A percentile compares a stretch with the other conserved stretches of the same genome.
phyloP scores from a whole-genome alignment of 2,329 filamentous ascomycete genomes.

The Bipolaris zeicola region DNA sequence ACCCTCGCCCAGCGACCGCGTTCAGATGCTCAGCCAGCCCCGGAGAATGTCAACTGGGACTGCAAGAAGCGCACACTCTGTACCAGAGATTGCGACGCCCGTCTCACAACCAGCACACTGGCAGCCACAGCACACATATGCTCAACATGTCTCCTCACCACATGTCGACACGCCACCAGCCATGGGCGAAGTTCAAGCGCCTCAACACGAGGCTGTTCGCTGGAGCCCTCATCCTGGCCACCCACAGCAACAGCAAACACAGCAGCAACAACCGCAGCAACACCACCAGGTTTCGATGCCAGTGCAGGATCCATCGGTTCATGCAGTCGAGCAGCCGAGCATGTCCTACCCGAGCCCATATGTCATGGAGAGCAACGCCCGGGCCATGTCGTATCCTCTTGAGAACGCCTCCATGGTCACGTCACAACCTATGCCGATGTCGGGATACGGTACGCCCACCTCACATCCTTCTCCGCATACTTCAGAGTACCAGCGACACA shows the following conservation, averaged over 20 bases:
- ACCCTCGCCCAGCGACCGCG: conserved; percentile 47
- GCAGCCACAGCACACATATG: conserved; percentile 44
- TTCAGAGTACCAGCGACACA: conserved; percentile 46
- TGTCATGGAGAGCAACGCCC: conserved; percentile 45
- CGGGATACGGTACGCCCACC: conserved; percentile 45
- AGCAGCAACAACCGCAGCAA: conserved; percentile 42
- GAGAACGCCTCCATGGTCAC: conserved; percentile 46
- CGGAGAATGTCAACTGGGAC: conserved; percentile 47
- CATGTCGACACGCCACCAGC: conserved; percentile 39
- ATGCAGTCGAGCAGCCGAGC: conserved; percentile 36
- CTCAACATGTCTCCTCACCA: conserved; percentile 43
- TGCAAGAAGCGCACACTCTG: conserved; percentile 46
- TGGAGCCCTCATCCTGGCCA: conserved; percentile 45
- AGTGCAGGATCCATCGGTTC: conserved; percentile 40
- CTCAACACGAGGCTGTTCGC: conserved; percentile 36
- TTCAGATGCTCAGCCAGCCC: conserved; percentile 48
- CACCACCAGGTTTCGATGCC: conserved; percentile 44
- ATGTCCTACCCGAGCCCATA: conserved; percentile 47
- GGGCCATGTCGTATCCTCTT: conserved; percentile 49
- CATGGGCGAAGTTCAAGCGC: conserved; percentile 38
- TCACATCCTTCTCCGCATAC: conserved; percentile 46
- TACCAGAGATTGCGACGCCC: conserved; percentile 45
- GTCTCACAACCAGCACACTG: conserved; percentile 46
- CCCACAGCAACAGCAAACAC: conserved; percentile 37
- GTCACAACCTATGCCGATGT: conserved; percentile 46